A percentile compares a stretch with the other conserved stretches of the same genome.
phyloP scores from a whole-genome alignment of 2,329 filamentous ascomycete genomes.

The Geosmithia putterillii region DNA sequence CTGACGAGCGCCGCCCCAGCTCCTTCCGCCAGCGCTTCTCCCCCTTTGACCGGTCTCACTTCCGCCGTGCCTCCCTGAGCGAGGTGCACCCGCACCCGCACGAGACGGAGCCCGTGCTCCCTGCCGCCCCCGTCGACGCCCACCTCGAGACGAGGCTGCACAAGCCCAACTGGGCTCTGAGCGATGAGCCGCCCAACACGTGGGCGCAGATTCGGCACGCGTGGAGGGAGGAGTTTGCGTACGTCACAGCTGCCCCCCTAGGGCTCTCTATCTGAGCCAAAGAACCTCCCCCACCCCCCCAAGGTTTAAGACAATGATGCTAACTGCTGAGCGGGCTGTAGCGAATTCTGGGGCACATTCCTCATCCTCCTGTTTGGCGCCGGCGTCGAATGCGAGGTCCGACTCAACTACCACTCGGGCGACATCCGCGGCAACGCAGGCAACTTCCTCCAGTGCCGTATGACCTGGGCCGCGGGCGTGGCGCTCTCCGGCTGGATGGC shows the following conservation, averaged over 20 bases:
- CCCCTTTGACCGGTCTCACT: no score
- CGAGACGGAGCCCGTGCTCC: neutral
- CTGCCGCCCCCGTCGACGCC: neutral
- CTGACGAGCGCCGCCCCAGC: neutral
- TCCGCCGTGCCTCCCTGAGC: neutral
- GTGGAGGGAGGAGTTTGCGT: constrained; percentile 1
- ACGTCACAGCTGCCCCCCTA: no score
- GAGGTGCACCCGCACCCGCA: neutral
- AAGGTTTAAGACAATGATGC: neutral
- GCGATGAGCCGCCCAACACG: neutral
- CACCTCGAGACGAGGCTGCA: neutral
- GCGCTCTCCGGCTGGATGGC: neutral
- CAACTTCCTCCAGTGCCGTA: constrained; percentile 1
- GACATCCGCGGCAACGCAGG: neutral
- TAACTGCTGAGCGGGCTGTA: neutral
- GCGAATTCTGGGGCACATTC: constrained; percentile 1
- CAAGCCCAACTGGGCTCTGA: constrained; percentile 1
- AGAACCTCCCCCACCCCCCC: neutral
- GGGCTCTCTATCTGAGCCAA: no score
- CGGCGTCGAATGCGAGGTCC: constrained; percentile 1
- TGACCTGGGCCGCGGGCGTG: neutral
- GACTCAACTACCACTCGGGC: constrained; percentile 1
- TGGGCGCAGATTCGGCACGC: constrained; percentile 1
- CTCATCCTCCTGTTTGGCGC: constrained; percentile 1
- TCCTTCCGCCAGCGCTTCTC: neutral